Evolutionary conservation across 192 early-diverging fungal species (phyloP).

Genomic region (Phycomyces nitens): DNA sequence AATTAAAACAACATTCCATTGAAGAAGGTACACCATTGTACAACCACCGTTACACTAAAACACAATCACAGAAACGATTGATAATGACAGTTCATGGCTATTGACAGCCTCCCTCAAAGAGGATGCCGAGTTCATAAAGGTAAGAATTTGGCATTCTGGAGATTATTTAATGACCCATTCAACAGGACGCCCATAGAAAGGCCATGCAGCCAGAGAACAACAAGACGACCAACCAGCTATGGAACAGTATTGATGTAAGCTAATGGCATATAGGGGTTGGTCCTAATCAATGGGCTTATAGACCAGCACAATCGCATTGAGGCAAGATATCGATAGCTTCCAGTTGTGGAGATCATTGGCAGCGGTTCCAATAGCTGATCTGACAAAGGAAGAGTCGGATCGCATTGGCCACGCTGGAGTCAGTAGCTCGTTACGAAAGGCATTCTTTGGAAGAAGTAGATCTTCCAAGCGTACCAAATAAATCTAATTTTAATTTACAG

Average conservation of each 20-base stretch:
- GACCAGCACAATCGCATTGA: not conserved
- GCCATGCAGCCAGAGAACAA: not conserved
- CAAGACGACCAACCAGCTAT: not conserved
- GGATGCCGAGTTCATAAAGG: not conserved
- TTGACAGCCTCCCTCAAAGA: not conserved
- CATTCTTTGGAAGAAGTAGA: not conserved
- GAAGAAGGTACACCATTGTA: conserved; percentile 6
- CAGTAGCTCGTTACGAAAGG: not conserved
- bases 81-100: not conserved
- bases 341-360: not conserved
- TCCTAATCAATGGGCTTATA: too few relatives aligned
- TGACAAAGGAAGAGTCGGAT: not conserved
- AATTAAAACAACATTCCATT: conserved; percentile 6
- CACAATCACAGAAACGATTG: not conserved
- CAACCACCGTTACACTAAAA: too few relatives aligned
- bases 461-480: conserved; percentile 1
- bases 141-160: too few relatives aligned
- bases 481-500: not conserved
- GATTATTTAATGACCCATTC: too few relatives aligned
- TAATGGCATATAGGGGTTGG: too few relatives aligned
- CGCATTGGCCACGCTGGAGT: not conserved
- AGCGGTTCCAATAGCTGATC: not conserved
- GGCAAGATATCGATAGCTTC: not conserved
- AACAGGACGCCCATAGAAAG: not conserved
- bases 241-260: not conserved